phyloP scores from a whole-genome alignment of 2,329 filamentous ascomycete genomes.

The Fusarium sacchari region DNA sequence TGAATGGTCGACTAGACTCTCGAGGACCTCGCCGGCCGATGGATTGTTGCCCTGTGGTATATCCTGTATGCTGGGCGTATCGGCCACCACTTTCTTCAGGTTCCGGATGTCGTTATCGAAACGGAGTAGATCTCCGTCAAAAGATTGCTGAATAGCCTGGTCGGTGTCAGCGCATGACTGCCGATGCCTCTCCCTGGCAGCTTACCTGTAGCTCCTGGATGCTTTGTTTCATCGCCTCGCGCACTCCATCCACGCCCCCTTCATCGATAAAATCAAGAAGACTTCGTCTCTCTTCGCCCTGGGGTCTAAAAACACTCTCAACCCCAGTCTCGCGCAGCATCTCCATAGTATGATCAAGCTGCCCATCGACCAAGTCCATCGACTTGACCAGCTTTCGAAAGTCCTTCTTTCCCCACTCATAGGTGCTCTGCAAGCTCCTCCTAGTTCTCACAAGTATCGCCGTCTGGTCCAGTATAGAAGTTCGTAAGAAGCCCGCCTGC shows the following conservation, averaged over 20 bases:
- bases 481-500: slow-evolving; percentile 73
- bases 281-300: slow-evolving; percentile 66
- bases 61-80: slow-evolving; percentile 50
- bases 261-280: slow-evolving; percentile 83
- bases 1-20: slow-evolving; percentile 76
- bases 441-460: slow-evolving; percentile 63
- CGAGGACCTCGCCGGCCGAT: slow-evolving; percentile 65
- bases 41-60: slow-evolving; percentile 45
- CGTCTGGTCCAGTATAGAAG: slow-evolving; percentile 67
- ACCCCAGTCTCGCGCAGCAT: slow-evolving; percentile 72
- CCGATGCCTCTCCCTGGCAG: not conserved
- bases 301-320: slow-evolving; percentile 70
- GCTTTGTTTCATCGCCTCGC: slow-evolving; percentile 73
- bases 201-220: slow-evolving; percentile 75
- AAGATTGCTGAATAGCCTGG: slow-evolving; percentile 73
- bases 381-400: slow-evolving; percentile 70
- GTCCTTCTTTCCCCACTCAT: slow-evolving; percentile 67
- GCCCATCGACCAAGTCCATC: slow-evolving; percentile 73
- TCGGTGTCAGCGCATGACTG: slow-evolving; percentile 8
- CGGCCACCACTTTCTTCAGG: slow-evolving; percentile 68
- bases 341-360: slow-evolving; percentile 73
- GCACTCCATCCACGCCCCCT: slow-evolving; percentile 71
- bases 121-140: slow-evolving; percentile 77
- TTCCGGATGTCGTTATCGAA: slow-evolving; percentile 80
- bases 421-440: slow-evolving; percentile 62